Percentiles rank a stretch among this genome's conserved stretches.
Evolutionary conservation across 2,329 filamentous ascomycete species (phyloP).

Genomic region (Aspergillus bombycis): DNA sequence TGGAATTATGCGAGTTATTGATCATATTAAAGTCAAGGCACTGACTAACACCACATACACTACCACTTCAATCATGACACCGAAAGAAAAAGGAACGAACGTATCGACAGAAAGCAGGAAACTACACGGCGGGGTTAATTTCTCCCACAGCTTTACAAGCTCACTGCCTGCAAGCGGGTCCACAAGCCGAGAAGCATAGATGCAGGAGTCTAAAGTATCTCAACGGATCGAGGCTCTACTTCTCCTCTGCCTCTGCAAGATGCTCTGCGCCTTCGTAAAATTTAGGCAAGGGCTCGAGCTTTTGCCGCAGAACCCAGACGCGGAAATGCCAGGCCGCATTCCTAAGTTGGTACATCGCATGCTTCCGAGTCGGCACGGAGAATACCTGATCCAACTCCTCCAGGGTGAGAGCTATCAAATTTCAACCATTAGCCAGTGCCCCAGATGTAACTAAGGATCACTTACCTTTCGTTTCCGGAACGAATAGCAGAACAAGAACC

Average conservation of each 20-base stretch:
- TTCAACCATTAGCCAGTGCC: constrained; percentile 14
- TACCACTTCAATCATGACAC: not conserved
- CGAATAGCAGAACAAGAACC: constrained; percentile 55
- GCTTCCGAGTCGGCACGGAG: constrained; percentile 51
- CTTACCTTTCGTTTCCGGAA: constrained; percentile 54
- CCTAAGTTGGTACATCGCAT: constrained; percentile 44
- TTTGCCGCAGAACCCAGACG: constrained; percentile 39
- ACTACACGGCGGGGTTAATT: not conserved
- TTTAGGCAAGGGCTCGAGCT: constrained; percentile 23
- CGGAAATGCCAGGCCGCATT: constrained; percentile 46
- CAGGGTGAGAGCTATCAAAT: constrained; percentile 39
- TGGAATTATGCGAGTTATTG: not conserved
- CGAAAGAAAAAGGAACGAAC: not conserved
- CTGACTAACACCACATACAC: not conserved
- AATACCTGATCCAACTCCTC: constrained; percentile 58
- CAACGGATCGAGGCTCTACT: not conserved
- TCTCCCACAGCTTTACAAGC: not conserved
- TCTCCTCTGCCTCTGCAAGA: constrained; percentile 5
- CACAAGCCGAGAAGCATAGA: not conserved
- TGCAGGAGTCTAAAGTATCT: not conserved
- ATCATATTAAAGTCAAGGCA: not conserved
- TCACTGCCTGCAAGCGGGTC: too few relatives aligned
- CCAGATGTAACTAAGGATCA: not conserved
- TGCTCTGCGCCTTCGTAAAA: constrained; percentile 37
- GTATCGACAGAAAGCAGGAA: not conserved